Evolutionary conservation across 2,329 filamentous ascomycete genomes (phyloP).

Genomic region (Fusarium nematophilum): DNA sequence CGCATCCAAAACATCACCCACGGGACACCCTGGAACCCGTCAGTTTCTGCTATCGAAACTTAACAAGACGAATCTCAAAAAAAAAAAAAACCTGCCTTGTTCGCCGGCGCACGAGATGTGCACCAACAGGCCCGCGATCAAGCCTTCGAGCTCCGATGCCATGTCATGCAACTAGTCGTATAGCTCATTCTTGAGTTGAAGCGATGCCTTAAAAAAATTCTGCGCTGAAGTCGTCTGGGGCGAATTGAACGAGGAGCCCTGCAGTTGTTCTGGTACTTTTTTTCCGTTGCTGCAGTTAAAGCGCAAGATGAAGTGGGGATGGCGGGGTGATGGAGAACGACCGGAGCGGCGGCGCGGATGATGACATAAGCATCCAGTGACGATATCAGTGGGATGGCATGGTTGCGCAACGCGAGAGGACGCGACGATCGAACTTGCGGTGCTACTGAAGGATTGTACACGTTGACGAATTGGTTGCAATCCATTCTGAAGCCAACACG

Average conservation of each 20-base stretch:
- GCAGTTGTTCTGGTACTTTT: conserved; percentile 21
- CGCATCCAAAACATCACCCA: conserved; percentile 47
- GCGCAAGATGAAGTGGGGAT: conserved; percentile 36
- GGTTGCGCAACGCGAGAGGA: too few species aligned
- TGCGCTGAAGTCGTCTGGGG: conserved; percentile 35
- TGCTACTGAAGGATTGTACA: too few species aligned
- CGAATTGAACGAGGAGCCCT: conserved; percentile 46
- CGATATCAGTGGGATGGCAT: too few species aligned
- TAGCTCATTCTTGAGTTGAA: conserved; percentile 44
- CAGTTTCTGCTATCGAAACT: conserved; percentile 9
- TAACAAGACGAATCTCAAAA: conserved; percentile 3
- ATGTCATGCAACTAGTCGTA: conserved; percentile 38
- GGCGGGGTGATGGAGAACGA: conserved; percentile 28
- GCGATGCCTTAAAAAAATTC: conserved; percentile 32
- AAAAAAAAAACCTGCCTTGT: conserved; percentile 46
- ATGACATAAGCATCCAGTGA: conserved; percentile 39
- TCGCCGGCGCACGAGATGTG: conserved; percentile 53
- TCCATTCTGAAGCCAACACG: too few species aligned
- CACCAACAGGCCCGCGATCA: conserved; percentile 51
- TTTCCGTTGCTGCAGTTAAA: conserved; percentile 37
- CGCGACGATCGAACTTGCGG: too few species aligned
- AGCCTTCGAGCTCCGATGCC: conserved; percentile 53
- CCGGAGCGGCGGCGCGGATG: not conserved
- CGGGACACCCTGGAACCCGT: conserved; percentile 45
- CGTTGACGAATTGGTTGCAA: too few species aligned